Evolutionary conservation across 2,329 filamentous ascomycete species (phyloP).

Genomic region (Penicillium sp.): DNA sequence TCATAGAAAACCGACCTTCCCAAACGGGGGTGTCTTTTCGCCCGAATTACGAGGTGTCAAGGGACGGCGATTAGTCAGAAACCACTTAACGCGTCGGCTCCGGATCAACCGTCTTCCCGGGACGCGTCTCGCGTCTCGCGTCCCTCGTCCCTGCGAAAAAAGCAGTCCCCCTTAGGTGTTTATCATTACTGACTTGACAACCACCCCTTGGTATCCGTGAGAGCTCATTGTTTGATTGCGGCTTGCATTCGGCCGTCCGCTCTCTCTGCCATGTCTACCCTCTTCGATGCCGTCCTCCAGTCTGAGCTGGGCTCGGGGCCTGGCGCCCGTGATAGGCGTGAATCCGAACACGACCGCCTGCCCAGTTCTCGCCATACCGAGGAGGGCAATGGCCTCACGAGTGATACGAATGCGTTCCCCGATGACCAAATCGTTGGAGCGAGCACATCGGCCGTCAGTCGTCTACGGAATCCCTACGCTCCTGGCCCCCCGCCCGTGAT

Average conservation of each 20-base stretch:
- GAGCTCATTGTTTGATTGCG: conserved; percentile 11
- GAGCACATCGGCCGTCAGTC: conserved; percentile 48
- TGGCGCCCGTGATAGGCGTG: conserved; percentile 30
- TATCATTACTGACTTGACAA: conserved; percentile 5
- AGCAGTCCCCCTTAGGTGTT: conserved; percentile 4
- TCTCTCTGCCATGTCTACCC: conserved; percentile 38
- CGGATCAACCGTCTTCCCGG: conserved; percentile 22
- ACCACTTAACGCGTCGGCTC: conserved; percentile 36
- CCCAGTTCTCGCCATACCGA: conserved; percentile 56
- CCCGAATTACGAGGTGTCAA: not conserved
- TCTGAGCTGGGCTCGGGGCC: conserved; percentile 40
- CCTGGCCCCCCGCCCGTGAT: conserved; percentile 58
- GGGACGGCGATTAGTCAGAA: conserved; percentile 12
- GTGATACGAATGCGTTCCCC: conserved; percentile 59
- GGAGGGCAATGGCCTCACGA: conserved; percentile 51
- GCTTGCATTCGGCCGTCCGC: conserved; percentile 26
- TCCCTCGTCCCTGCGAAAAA: conserved; percentile 26
- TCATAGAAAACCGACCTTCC: not conserved
- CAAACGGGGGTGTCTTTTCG: not conserved
- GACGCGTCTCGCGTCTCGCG: conserved; percentile 18
- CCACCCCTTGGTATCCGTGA: conserved; percentile 4
- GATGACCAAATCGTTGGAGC: conserved; percentile 62
- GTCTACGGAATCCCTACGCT: conserved; percentile 50
- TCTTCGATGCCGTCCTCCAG: conserved; percentile 43
- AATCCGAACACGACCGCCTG: conserved; percentile 37